Base-by-base conservation (phyloP, 805 yeast species). In the Tetrapisispora fleetii region DNA sequence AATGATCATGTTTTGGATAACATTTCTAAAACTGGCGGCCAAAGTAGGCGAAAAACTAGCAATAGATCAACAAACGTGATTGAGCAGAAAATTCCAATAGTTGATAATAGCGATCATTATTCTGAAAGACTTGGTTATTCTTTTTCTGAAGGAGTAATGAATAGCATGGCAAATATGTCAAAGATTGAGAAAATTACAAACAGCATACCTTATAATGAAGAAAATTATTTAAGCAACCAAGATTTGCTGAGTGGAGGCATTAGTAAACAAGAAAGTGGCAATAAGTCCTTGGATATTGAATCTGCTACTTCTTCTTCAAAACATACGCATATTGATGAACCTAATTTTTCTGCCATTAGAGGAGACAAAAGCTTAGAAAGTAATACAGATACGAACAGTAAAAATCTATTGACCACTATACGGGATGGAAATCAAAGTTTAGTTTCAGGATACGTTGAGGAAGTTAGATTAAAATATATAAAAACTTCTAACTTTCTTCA, bases 401-500 rank as follows among this genome's bases (percentile, higher is more conserved):
- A 36, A 36, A 10, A n/a, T n/a, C 3, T 30, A 21, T 17, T 24
- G 10, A 17, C 30, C 11, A 5, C 51, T 2, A 50, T 46, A 19
- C 48, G 55, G 4, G 67, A 62, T 18, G 57, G 52, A 22, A 54
- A 57, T 6, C 56, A 61, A 4, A 51, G 58, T 28, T 52, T 64
- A 14, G 65, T 63, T 6, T 63, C 69, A 1, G 58, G 66, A 50
- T 64, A 64, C 48, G 65, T 64, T 2, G 67, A 64, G 37, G 67
- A 64, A 46, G 45, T 59, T 21, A 54, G 67, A 47, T 48, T 65
- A 37, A 60, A 63, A 35, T 65, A 64, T 50, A 57, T 52, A 45
- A 59, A 58, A 16, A 59, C 70, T 1, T 58, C 67, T 5, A 65
- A 66, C 43, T 61, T 64, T n/a, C 49, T 63, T 9, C 62, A 64